These are phyloP conservation scores for Prunus mira DNA, from an alignment of 306 rosid genomes.

Conservation along the genomic window DNA sequence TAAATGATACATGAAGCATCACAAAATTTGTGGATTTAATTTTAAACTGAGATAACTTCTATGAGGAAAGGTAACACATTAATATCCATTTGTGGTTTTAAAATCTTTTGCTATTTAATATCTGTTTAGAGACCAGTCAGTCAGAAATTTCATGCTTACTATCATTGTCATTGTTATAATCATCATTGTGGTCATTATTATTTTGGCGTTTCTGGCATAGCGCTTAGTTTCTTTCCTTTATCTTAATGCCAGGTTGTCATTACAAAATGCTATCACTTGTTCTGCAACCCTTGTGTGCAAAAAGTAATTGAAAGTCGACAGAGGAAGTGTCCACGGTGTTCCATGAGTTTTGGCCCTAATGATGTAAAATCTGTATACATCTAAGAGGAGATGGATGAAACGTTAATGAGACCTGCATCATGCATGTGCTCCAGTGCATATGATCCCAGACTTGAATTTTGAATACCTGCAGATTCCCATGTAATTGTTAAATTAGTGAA, in stretches of 20 bases:
- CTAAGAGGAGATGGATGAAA: constrained; percentile 37
- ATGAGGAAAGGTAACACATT: background rate
- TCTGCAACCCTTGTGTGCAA: constrained; percentile 81
- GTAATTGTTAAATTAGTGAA: constrained; percentile 35
- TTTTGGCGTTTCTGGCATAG: background rate
- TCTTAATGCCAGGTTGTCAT: constrained; percentile 69
- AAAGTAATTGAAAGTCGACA: constrained; percentile 70
- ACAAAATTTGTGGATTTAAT: background rate
- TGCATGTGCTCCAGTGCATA: constrained; percentile 21
- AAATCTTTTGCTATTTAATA: background rate
- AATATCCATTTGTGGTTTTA: background rate
- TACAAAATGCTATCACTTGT: constrained; percentile 98
- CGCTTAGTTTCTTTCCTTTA: background rate
- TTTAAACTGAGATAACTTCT: background rate
- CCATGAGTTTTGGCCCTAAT: constrained; percentile 81
- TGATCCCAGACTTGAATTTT: constrained; percentile 27
- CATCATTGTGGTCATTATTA: background rate
- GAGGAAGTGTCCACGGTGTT: constrained; percentile 89
- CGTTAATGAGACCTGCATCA: constrained; percentile 15
- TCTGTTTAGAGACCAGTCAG: background rate
- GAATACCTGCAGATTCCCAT: constrained; percentile 32
- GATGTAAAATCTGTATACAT: constrained; percentile 90
- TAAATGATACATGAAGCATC: background rate
- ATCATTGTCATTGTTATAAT: background rate
- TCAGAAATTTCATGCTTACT: background rate